Percentiles rank a stretch among this genome's conserved stretches.
phyloP scores from a whole-genome alignment of 108 stramenopile species.

The Hondaea fermentalgiana region DNA sequence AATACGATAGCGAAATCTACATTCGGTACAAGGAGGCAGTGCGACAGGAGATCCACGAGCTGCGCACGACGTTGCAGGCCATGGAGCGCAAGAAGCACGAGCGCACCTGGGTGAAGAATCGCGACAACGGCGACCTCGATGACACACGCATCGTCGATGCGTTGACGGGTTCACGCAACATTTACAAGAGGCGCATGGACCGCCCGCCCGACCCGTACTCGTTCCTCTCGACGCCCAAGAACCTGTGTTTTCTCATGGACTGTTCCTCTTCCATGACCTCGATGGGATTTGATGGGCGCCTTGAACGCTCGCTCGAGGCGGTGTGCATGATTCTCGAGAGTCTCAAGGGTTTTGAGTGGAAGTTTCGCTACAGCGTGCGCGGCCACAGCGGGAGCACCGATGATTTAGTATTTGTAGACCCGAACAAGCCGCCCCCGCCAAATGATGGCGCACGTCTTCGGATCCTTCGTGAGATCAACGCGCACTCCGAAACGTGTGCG shows the following conservation, averaged over 20 bases:
- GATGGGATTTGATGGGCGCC: slow-evolving; percentile 67
- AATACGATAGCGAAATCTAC: slow-evolving; percentile 64
- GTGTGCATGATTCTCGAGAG: slow-evolving; percentile 71
- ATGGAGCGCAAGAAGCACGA: slow-evolving; percentile 53
- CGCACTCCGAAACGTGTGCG: slow-evolving; percentile 71
- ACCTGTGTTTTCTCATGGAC: slow-evolving; percentile 65
- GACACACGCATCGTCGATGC: slow-evolving; percentile 70
- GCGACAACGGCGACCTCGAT: slow-evolving; percentile 72
- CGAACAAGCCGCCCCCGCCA: slow-evolving; percentile 24
- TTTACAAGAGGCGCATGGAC: slow-evolving; percentile 69
- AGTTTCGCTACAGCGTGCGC: slow-evolving; percentile 34
- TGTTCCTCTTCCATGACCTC: slow-evolving; percentile 71
- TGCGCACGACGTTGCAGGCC: slow-evolving; percentile 48
- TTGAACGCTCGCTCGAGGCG: slow-evolving; percentile 67
- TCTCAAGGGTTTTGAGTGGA: slow-evolving; percentile 58
- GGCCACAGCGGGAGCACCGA: slow-evolving; percentile 27
- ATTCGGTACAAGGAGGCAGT: slow-evolving; percentile 43
- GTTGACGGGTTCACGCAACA: slow-evolving; percentile 63
- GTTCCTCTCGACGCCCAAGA: slow-evolving; percentile 25
- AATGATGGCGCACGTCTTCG: slow-evolving; percentile 53
- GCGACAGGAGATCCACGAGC: slow-evolving; percentile 41
- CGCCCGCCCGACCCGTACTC: neutral
- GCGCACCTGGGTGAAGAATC: slow-evolving; percentile 64
- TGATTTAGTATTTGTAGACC: neutral
- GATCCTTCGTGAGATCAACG: slow-evolving; percentile 69